These are phyloP conservation scores for Moesziomyces globuligerus DNA, from an alignment of 1,284 basidiomycete species.

Conservation along the genomic window DNA sequence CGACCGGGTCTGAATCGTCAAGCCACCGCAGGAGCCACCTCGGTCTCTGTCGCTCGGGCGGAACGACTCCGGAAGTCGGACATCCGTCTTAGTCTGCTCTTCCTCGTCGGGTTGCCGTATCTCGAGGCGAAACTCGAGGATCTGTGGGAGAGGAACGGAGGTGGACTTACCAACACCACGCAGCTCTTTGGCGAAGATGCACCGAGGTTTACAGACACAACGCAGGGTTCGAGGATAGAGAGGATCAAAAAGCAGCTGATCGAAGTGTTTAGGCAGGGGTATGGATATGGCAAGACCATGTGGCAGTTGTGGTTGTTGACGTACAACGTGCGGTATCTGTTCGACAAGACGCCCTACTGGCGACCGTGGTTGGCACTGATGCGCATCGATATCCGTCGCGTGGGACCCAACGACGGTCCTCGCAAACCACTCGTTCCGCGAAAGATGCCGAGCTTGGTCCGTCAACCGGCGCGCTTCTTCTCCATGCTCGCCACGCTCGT, in stretches of 20 bases:
- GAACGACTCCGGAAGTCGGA: conserved; percentile 48
- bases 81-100: conserved; percentile 35
- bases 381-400: conserved; percentile 80
- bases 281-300: conserved; percentile 81
- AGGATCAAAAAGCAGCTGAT: neutral
- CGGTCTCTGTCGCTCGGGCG: conserved; percentile 8
- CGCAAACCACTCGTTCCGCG: conserved; percentile 33
- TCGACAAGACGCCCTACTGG: conserved; percentile 85
- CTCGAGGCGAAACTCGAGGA: conserved; percentile 87
- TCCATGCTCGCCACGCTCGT: conserved; percentile 25
- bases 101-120: conserved; percentile 86
- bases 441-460: conserved; percentile 42
- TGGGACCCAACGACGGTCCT: conserved; percentile 70
- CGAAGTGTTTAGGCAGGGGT: conserved; percentile 68
- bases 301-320: conserved; percentile 83
- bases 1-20: conserved; percentile 72
- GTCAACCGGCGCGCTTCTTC: conserved; percentile 41
- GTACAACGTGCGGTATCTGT: conserved; percentile 88
- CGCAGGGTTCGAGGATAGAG: neutral
- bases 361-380: conserved; percentile 90
- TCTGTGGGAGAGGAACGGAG: conserved; percentile 88
- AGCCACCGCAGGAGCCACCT: conserved; percentile 8
- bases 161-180: conserved; percentile 72
- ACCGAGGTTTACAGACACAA: conserved; percentile 5
- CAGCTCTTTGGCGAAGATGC: conserved; percentile 71